Evolutionary conservation across 805 yeast genomes (phyloP).

Genomic region (Saccharomyces kudriavzevii): DNA sequence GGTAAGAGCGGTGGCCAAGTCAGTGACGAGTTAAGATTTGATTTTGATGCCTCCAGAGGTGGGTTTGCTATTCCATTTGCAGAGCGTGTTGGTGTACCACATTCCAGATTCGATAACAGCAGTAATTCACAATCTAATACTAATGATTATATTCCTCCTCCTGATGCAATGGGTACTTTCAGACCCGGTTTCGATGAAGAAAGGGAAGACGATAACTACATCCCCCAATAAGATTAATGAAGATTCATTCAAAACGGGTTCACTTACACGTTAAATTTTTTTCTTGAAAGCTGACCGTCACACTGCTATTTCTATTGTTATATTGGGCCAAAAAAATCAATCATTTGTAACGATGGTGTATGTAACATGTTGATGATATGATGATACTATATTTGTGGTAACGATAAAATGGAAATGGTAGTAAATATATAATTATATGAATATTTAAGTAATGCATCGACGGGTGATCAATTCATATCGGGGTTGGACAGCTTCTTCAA

Average conservation of each 20-base stretch:
- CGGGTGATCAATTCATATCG: not conserved
- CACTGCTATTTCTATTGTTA: not conserved
- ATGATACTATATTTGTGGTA: not conserved
- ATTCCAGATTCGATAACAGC: not conserved
- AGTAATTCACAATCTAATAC: not conserved
- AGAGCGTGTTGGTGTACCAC: conserved; percentile 22
- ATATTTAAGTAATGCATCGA: not conserved
- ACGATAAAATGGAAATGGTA: not conserved
- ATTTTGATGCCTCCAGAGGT: conserved; percentile 42
- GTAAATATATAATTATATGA: not conserved
- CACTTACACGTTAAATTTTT: not conserved
- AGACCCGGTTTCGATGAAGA: not conserved
- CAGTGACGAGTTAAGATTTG: conserved; percentile 53
- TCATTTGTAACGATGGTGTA: not conserved
- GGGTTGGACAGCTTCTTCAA: conserved; percentile 18
- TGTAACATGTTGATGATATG: not conserved
- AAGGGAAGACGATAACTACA: conserved; percentile 4
- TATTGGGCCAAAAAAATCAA: not conserved
- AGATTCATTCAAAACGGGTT: not conserved
- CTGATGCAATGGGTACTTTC: conserved; percentile 13
- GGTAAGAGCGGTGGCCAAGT: conserved; percentile 92
- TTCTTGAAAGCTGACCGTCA: not conserved
- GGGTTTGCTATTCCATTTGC: conserved; percentile 37
- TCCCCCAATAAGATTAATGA: conserved; percentile 2
- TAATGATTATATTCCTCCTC: conserved; percentile 7